Evolutionary conservation across 441 rosid genomes (phyloP), one percentile per base, ranked within the genome.

Genomic region (Jatropha podagrica): DNA sequence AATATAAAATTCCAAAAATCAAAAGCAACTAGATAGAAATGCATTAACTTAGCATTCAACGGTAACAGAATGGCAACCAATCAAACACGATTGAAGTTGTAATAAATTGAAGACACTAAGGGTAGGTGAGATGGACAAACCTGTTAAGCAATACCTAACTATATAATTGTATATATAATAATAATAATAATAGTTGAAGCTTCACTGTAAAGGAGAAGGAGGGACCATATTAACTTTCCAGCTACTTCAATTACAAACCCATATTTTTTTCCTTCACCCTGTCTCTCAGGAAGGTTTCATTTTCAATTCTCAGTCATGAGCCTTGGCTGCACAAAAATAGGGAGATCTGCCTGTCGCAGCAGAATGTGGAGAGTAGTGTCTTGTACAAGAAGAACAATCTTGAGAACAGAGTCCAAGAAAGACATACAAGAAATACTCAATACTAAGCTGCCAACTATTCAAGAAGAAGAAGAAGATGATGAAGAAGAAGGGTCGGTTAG

Each of bases 301-400:
- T 54, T 18, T 7, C 20, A 4, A 48, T 48, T 48, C 52, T 12
- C 15, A 12, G 15, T 12, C 32, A 32, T 32, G 32, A 32, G 32
- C 32, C 32, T 32, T 32, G 32, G 32, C 32, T 32, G 32, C 32
- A 32, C 32, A 32, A 32, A 20, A 60, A 73, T 73, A 69, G 56
- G 69, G 46, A 73, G 61, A 73, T 44, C 48, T 7, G 68, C 12
- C 2, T 73, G 14, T n/a, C 58, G 48, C 5, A 73, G 46, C 11
- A 73, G 46, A 73, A 62, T 73, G 61, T 73, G 76, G 69, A 64
- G 76, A 26, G 76, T 49, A 37, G 32, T 73, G 59, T 69, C 76
- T 2, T 73, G 76, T 56, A 73, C 69, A 11, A 63, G 69, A 60
- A 63, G 60, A 10, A 51, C 49, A 37, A 32, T 32, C 37, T 18